Base-by-base conservation (phyloP, 345 rosid genomes). In the Angophora floribunda region DNA sequence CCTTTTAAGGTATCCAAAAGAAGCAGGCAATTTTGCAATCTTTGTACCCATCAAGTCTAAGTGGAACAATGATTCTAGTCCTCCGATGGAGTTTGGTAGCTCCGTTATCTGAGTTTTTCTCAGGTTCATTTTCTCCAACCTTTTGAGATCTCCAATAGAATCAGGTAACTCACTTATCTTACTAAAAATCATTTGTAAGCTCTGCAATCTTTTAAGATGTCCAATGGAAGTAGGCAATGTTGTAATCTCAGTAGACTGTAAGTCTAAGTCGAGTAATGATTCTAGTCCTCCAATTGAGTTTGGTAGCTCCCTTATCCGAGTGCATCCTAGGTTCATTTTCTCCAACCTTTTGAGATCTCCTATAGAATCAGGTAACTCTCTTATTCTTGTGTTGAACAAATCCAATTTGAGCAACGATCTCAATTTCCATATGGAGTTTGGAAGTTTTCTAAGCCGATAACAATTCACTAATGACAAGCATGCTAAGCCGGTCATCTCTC, bases 251-350 rank as follows among this genome's bases (percentile, higher is more conserved):
- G 24, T 1, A 7, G n/a, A 36, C 4, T 4, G 41, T 36, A 59
- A 24, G 30, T 26, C 7, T 6, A 61, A 61, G 15, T 11, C 30
- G 3, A 61, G 67, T 3, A 61, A 61, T 5, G 32, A 61, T 28
- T 61, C 67, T 61, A 61, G 32, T 28, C 16, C 67, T 12, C 67
- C 67, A 61, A 61, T 61, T 16, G 67, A 26, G 4, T 28, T 5
- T 9, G 67, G 32, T 12, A 61, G 67, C 4, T 6, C 32, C 67
- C 32, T 61, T 11, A 61, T 61, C 15, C 2, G 1, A 28, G 32
- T 28, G 67, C 0, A 0, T 26, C 7, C 7, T 7, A 61, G 0
- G 7, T 61, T 0, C 1, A 61, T 0, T 61, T 61, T 3, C 67
- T 1, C 7, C 16, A 61, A 28, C 7, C 7, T 5, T 61, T 28